Evolutionary conservation across 2,329 filamentous ascomycete species (phyloP).

Genomic region (Ascochyta viciae-villosae): DNA sequence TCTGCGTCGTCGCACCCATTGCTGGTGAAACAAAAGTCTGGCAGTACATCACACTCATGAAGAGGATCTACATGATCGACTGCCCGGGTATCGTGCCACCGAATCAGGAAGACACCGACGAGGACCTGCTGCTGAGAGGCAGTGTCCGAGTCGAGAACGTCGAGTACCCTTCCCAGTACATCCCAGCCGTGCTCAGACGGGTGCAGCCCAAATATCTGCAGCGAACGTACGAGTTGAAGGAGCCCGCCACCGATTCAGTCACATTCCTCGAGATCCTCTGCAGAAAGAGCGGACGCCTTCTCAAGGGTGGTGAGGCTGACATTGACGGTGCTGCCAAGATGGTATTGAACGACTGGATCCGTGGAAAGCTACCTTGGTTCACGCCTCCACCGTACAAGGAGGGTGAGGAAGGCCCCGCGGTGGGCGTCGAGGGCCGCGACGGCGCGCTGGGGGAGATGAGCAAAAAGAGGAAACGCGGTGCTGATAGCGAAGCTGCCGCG

Average conservation of each 20-base stretch:
- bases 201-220: conserved; percentile 90
- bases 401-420: conserved; percentile 40
- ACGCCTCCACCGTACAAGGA: conserved; percentile 71
- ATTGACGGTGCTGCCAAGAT: conserved; percentile 95
- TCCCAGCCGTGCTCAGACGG: conserved; percentile 78
- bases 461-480: conserved; percentile 72
- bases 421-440: conserved; percentile 69
- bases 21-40: conserved; percentile 97
- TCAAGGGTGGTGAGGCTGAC: conserved; percentile 94
- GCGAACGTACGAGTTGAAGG: conserved; percentile 87
- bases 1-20: conserved; percentile 91
- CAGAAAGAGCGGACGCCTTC: conserved; percentile 81
- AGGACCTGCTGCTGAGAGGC: conserved; percentile 87
- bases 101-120: conserved; percentile 79
- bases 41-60: conserved; percentile 97
- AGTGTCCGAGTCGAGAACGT: conserved; percentile 96
- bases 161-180: conserved; percentile 95
- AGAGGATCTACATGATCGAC: conserved; percentile 92
- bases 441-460: conserved; percentile 85
- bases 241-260: conserved; percentile 73
- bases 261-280: conserved; percentile 89
- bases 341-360: conserved; percentile 93
- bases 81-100: conserved; percentile 96
- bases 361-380: conserved; percentile 97
- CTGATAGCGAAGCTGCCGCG: conserved; percentile 40